Percentiles rank a stretch among this genome's conserved stretches.
Evolutionary conservation across 2,329 filamentous ascomycete genomes (phyloP).

Genomic region (Penicillium italicum): DNA sequence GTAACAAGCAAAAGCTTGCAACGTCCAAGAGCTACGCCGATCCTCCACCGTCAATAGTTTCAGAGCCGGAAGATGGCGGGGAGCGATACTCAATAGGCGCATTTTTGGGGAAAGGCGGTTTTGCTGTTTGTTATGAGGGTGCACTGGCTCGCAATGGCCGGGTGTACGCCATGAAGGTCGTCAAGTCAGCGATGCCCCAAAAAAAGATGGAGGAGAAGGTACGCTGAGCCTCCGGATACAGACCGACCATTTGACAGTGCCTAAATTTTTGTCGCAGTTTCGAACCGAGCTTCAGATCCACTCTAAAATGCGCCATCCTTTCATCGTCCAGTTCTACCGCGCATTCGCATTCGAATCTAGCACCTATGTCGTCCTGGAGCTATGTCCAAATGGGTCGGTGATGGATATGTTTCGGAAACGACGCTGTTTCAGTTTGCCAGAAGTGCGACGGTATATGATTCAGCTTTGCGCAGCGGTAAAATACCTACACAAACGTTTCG

Average conservation of each 20-base stretch:
- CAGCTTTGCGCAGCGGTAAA: constrained; percentile 97
- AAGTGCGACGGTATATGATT: constrained; percentile 88
- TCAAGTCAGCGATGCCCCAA: constrained; percentile 49
- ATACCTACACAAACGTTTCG: constrained; percentile 92
- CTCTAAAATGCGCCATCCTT: constrained; percentile 93
- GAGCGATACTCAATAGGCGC: constrained; percentile 47
- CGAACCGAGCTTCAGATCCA: constrained; percentile 90
- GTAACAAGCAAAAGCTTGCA: constrained; percentile 28
- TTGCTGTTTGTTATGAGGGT: constrained; percentile 51
- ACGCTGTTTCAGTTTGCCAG: constrained; percentile 85
- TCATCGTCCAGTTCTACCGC: constrained; percentile 92
- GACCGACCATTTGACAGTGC: not conserved
- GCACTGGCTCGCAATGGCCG: constrained; percentile 42
- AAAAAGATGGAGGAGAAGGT: constrained; percentile 54
- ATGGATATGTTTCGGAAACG: constrained; percentile 97
- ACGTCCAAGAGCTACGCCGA: constrained; percentile 45
- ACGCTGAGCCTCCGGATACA: not conserved
- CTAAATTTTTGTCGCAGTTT: constrained; percentile 48
- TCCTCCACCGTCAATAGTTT: constrained; percentile 44
- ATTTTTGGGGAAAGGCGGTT: constrained; percentile 50
- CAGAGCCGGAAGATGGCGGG: constrained; percentile 44
- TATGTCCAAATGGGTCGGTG: constrained; percentile 92
- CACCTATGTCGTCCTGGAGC: constrained; percentile 89
- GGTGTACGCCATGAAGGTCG: constrained; percentile 50
- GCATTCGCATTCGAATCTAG: constrained; percentile 86